These are phyloP conservation scores for Fagus sylvatica DNA, from an alignment of 306 rosid genomes.

Conservation along the genomic window DNA sequence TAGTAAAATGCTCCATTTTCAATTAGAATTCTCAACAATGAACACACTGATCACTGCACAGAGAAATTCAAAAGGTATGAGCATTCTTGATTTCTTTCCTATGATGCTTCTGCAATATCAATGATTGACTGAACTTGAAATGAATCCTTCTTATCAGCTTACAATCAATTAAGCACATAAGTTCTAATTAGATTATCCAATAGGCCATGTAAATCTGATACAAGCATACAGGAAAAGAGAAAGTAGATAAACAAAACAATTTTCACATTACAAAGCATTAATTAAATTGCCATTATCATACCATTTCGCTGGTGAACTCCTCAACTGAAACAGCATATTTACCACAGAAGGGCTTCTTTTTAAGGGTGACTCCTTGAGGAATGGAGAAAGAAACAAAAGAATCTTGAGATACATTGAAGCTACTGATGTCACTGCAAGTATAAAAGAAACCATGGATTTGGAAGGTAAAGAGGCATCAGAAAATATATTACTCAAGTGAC, in stretches of 20 bases:
- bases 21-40: neutral
- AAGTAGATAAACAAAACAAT: neutral
- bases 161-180: constrained; percentile 5
- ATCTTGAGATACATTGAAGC: constrained; percentile 9
- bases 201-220: neutral
- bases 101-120: neutral
- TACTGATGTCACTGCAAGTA: constrained; percentile 29
- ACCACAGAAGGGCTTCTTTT: constrained; percentile 29
- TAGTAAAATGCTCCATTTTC: neutral
- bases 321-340: constrained; percentile 33
- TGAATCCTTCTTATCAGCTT: neutral
- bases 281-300: constrained; percentile 7
- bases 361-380: constrained; percentile 24
- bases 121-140: neutral
- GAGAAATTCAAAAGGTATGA: neutral
- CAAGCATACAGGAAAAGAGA: neutral
- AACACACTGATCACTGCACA: neutral
- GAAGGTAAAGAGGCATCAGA: neutral
- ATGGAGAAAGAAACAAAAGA: constrained; percentile 18
- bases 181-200: neutral
- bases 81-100: neutral
- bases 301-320: constrained; percentile 37
- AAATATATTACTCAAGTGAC: constrained; percentile 1
- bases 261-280: neutral
- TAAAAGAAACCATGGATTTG: neutral